These are phyloP conservation scores for Alliaria petiolata DNA, from an alignment of 345 rosid genomes.

Conservation along the genomic window DNA sequence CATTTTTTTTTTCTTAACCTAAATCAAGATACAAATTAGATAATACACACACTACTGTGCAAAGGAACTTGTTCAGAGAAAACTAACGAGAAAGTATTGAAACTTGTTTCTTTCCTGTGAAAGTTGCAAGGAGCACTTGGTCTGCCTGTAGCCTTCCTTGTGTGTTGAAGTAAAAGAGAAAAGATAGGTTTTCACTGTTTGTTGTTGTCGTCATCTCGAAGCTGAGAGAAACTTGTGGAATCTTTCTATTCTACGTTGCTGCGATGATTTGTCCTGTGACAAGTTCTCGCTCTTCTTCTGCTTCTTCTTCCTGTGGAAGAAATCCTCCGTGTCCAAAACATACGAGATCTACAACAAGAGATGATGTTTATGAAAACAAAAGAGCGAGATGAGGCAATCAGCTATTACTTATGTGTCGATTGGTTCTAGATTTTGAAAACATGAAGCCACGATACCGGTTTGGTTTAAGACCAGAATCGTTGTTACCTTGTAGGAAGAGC, in stretches of 20 bases:
- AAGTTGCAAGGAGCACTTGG: constrained; percentile 14
- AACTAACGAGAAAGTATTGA: constrained; percentile 10
- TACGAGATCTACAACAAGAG: constrained; percentile 46
- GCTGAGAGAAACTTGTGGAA: constrained; percentile 49
- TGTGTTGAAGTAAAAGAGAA: constrained; percentile 8
- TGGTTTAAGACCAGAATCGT: neutral
- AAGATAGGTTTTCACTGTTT: neutral
- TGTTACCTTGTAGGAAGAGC: constrained; percentile 80
- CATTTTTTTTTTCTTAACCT: constrained; percentile 5
- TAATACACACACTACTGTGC: constrained; percentile 26
- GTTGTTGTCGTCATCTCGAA: constrained; percentile 30
- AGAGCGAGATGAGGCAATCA: neutral
- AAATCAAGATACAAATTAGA: constrained; percentile 9
- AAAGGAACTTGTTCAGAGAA: neutral
- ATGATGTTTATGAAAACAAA: neutral
- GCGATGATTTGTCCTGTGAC: constrained; percentile 16
- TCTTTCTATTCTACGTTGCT: constrained; percentile 33
- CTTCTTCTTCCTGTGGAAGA: constrained; percentile 44
- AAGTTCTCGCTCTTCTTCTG: constrained; percentile 29
- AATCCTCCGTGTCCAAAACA: constrained; percentile 69
- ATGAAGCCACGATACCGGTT: neutral
- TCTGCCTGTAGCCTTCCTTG: neutral
- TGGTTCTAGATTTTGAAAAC: neutral
- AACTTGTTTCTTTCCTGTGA: neutral
- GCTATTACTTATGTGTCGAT: neutral